Percentiles rank a stretch among this genome's conserved stretches.
phyloP scores from a whole-genome alignment of 2,329 filamentous ascomycete species.

The Trichoderma afroharzianum region DNA sequence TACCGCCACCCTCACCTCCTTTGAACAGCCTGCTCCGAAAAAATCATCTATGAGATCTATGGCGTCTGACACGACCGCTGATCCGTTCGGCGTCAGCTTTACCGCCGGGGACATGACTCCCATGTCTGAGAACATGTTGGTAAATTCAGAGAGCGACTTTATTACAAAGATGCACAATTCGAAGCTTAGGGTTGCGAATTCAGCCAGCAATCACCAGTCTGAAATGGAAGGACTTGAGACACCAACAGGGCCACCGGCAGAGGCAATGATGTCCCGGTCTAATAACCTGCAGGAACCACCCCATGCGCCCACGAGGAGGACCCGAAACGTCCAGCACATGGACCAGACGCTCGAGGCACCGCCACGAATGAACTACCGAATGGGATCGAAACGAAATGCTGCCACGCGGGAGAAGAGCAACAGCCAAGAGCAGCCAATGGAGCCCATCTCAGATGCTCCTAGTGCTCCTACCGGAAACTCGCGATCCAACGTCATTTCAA shows the following conservation, averaged over 20 bases:
- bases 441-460: constrained; percentile 42
- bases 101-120: constrained; percentile 38
- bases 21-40: constrained; percentile 34
- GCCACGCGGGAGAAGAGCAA: constrained; percentile 34
- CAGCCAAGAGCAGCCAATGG: constrained; percentile 27
- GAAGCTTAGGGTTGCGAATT: constrained; percentile 43
- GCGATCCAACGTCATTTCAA: constrained; percentile 38
- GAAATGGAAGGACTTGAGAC: constrained; percentile 61
- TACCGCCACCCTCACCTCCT: constrained; percentile 27
- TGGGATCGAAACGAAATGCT: constrained; percentile 42
- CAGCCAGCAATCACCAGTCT: constrained; percentile 34
- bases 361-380: constrained; percentile 60
- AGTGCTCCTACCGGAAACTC: constrained; percentile 34
- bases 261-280: constrained; percentile 25
- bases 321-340: constrained; percentile 49
- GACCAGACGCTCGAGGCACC: constrained; percentile 56
- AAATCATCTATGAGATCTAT: constrained; percentile 39
- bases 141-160: constrained; percentile 51
- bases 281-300: constrained; percentile 42
- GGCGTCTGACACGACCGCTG: constrained; percentile 36
- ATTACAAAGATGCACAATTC: constrained; percentile 54
- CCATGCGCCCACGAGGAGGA: constrained; percentile 51
- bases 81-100: constrained; percentile 51
- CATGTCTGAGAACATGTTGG: constrained; percentile 39
- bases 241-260: constrained; percentile 38